phyloP scores from a whole-genome alignment of 1,139 yeast genomes.

The Geotrichum fermentans region DNA sequence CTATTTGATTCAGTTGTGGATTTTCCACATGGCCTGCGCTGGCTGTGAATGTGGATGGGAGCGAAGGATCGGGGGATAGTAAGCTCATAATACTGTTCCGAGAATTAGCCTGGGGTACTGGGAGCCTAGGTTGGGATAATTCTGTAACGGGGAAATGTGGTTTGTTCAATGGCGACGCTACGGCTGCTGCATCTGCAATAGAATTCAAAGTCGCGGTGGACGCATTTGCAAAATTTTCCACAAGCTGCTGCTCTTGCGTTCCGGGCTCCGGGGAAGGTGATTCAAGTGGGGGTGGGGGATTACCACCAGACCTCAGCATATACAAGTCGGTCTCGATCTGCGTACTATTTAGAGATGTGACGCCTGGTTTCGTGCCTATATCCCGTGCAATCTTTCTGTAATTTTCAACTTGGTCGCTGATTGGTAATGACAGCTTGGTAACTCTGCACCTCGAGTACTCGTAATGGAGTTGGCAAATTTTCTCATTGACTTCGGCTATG shows the following conservation, averaged over 20 bases:
- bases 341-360: not conserved
- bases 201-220: constrained; percentile 2
- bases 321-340: constrained; percentile 10
- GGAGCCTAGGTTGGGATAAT: not conserved
- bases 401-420: constrained; percentile 3
- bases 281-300: not conserved
- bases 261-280: constrained; percentile 6
- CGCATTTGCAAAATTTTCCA: not conserved
- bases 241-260: not conserved
- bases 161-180: not conserved
- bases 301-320: constrained; percentile 6
- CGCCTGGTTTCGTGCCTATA: constrained; percentile 1
- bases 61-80: constrained; percentile 2
- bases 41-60: not conserved
- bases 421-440: constrained; percentile 8
- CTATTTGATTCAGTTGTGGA: too few species aligned
- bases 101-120: not conserved
- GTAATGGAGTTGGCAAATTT: constrained; percentile 21
- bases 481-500: constrained; percentile 13
- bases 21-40: too few species aligned
- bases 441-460: constrained; percentile 17
- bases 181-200: constrained; percentile 8
- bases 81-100: constrained; percentile 2
- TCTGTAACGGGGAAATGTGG: not conserved
- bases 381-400: constrained; percentile 2